Evolutionary conservation across 2,329 filamentous ascomycete genomes (phyloP), one percentile per base, ranked within the genome.

Genomic region (Talaromyces sp.): DNA sequence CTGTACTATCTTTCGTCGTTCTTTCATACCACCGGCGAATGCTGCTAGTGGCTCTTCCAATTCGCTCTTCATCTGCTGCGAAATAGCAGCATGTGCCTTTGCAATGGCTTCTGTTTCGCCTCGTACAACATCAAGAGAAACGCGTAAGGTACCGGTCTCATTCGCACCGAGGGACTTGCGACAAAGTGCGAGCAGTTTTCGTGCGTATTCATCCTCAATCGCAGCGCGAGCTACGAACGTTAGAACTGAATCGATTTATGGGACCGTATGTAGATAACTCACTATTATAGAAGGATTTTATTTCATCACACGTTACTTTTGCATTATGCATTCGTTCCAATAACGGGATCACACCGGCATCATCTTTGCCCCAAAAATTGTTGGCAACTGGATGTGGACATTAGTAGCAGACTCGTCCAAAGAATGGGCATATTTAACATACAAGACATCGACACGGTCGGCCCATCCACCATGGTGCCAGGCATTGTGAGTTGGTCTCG

Each of bases 321-420:
- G 95, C 92, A 78, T 89, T 90, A 75, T 92, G 90, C 92, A 99
- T 96, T 74, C 95, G 94, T 77, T 94, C 92, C 35, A 99, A 85
- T 74, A 99, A 87, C 66, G 95, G 96, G 54, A 85, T 85, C 74
- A 99, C 93, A 76, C 95, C 96, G 60, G 94, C 95, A 84, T 99
- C 95, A 78, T 98, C 94, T 84, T 96, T 98, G 69, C 95, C 95
- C 95, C 95, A 99, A 80, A 99, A 99, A 78, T 99, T 99, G 82
- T 99, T 99, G 73, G 95, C 94, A 82, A 99, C 78, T 93, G 93
- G 70, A 64, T 10, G 50, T 58, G 39, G 16, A n/a, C 50, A 70
- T 82, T 66, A 81, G 79, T 69, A 75, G 71, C 68, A 68, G 35
- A 39, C 45, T n/a, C 9, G 52, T 59, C 41, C 27, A 31, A 7